These are phyloP conservation scores for Chlamydomonas sp. DNA, from an alignment of 139 green algal species.

Conservation along the genomic window DNA sequence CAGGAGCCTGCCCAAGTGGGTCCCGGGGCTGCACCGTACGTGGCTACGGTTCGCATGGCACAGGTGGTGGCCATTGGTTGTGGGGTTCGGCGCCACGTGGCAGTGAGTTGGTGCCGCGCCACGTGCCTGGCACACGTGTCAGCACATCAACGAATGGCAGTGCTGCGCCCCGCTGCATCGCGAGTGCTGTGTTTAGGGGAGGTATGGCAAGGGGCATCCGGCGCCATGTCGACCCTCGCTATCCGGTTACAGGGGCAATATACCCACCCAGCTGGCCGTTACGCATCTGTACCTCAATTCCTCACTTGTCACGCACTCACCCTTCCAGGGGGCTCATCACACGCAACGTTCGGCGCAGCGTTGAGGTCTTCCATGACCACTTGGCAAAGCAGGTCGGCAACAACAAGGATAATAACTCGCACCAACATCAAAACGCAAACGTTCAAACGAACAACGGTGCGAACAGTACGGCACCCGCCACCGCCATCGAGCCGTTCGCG, in stretches of 20 bases:
- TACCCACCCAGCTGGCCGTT: background rate
- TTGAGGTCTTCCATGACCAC: constrained; percentile 31
- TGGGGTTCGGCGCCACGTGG: too few species aligned
- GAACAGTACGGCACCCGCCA: too few species aligned
- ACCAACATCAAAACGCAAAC: too few species aligned
- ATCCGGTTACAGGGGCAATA: background rate
- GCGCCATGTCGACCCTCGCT: too few species aligned
- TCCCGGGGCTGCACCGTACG: background rate
- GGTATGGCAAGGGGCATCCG: too few species aligned
- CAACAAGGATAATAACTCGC: too few species aligned
- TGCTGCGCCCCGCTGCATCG: too few species aligned
- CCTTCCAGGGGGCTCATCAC: constrained; percentile 71
- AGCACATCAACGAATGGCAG: too few species aligned
- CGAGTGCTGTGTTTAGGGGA: too few species aligned
- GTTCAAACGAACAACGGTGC: too few species aligned
- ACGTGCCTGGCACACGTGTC: background rate
- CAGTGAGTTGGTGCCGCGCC: background rate
- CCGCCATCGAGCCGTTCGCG: constrained; percentile 63
- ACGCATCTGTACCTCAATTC: background rate
- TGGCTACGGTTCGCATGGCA: too few species aligned
- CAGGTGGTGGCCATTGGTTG: too few species aligned
- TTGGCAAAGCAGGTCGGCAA: background rate
- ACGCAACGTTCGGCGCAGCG: constrained; percentile 65
- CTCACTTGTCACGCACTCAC: background rate
- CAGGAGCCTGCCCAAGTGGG: background rate